Evolutionary conservation across 495 filamentous ascomycete species (phyloP).

Genomic region (Mytilinidion resinicola): DNA sequence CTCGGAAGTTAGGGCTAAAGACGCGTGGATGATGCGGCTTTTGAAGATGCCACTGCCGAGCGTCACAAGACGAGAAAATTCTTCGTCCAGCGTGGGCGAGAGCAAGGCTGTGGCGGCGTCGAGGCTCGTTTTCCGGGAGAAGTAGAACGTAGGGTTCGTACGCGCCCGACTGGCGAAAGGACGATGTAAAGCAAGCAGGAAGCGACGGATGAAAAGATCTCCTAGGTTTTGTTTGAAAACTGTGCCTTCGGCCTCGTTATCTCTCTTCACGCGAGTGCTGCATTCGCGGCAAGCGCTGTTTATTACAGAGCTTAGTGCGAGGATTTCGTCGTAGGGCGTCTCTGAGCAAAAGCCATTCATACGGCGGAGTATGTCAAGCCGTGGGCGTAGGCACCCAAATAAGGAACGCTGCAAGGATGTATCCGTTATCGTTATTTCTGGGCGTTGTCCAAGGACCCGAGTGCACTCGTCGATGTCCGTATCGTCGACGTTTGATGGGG

Average conservation of each 20-base stretch:
- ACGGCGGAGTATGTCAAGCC: slow-evolving; percentile 8
- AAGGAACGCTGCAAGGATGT: slow-evolving; percentile 5
- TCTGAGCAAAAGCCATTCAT: slow-evolving; percentile 10
- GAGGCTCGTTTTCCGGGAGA: slow-evolving; percentile 12
- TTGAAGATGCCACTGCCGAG: too few species aligned
- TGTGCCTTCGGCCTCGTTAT: background rate
- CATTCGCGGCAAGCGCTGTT: background rate
- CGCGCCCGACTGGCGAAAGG: slow-evolving; percentile 10
- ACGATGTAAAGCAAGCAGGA: slow-evolving; percentile 13
- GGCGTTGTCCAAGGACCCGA: background rate
- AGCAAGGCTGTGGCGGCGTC: slow-evolving; percentile 5
- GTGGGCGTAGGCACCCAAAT: background rate
- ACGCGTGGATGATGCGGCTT: too few species aligned
- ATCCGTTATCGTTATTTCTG: slow-evolving; percentile 2
- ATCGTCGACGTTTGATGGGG: slow-evolving; percentile 14
- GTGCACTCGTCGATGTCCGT: slow-evolving; percentile 8
- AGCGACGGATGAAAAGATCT: slow-evolving; percentile 8
- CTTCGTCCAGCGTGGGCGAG: background rate
- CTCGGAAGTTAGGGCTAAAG: too few species aligned
- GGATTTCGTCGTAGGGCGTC: slow-evolving; percentile 8
- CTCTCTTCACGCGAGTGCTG: too few species aligned
- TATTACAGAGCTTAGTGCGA: slow-evolving; percentile 2
- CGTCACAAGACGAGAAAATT: too few species aligned
- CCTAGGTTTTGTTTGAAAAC: slow-evolving; percentile 11
- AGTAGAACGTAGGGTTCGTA: slow-evolving; percentile 8